phyloP scores from a whole-genome alignment of 768 basidiomycete genomes.

The Pleurotus citrinopileatus region DNA sequence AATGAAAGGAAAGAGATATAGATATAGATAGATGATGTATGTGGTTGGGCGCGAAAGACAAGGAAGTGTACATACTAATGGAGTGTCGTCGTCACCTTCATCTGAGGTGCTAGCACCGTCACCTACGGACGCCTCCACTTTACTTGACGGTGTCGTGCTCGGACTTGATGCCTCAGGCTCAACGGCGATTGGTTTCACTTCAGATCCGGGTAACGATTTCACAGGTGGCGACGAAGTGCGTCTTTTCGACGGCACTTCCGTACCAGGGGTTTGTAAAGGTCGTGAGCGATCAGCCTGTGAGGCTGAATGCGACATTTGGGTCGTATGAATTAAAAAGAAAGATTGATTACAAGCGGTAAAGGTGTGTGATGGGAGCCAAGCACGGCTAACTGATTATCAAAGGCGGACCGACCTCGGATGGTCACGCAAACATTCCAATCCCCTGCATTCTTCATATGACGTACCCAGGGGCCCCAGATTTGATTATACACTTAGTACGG shows the following conservation, averaged over 20 bases:
- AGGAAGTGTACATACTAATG: constrained; percentile 4
- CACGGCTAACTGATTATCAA: constrained; percentile 10
- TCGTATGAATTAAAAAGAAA: background rate
- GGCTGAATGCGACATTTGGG: background rate
- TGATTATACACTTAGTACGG: no score
- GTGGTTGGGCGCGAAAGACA: background rate
- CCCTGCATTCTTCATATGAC: constrained; percentile 5
- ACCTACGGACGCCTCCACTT: constrained; percentile 1
- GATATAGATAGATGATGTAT: background rate
- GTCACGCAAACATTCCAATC: background rate
- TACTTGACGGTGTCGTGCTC: background rate
- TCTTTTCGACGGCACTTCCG: background rate
- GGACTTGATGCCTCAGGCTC: background rate
- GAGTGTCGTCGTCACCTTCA: constrained; percentile 1
- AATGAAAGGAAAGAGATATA: background rate
- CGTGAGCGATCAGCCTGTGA: constrained; percentile 2
- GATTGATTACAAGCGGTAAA: no score
- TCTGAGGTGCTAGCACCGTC: background rate
- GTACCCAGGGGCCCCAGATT: background rate
- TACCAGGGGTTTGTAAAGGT: constrained; percentile 2
- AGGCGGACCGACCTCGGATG: constrained; percentile 10
- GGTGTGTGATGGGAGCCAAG: constrained; percentile 9
- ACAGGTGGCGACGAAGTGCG: background rate
- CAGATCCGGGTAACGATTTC: background rate
- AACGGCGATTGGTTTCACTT: background rate